These are phyloP conservation scores for Davidsoniella neocaledoniae DNA, from an alignment of 2,329 filamentous ascomycete genomes.

Conservation along the genomic window DNA sequence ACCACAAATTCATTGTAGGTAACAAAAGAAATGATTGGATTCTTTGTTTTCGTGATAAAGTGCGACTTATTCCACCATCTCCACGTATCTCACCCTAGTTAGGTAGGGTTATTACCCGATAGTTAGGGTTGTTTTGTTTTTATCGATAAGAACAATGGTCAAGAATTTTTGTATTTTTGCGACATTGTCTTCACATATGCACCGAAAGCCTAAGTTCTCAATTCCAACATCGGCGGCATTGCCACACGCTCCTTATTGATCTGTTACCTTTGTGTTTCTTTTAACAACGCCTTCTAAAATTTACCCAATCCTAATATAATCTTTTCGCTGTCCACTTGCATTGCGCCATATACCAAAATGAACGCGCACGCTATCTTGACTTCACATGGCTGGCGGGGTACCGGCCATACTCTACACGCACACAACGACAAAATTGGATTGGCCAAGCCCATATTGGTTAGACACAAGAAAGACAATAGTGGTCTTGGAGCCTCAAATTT, in stretches of 20 bases:
- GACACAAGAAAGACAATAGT: constrained; percentile 63
- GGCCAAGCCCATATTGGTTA: constrained; percentile 64
- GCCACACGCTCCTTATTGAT: too few species aligned
- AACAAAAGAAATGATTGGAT: too few species aligned
- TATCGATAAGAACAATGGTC: neutral
- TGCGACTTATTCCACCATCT: too few species aligned
- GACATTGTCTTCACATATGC: too few species aligned
- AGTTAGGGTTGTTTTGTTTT: too few species aligned
- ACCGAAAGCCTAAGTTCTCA: too few species aligned
- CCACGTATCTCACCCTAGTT: too few species aligned
- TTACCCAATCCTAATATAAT: neutral
- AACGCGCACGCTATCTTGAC: constrained; percentile 69
- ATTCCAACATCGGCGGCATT: too few species aligned
- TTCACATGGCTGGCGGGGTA: constrained; percentile 77
- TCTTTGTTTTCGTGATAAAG: too few species aligned
- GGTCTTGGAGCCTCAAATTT: constrained; percentile 65
- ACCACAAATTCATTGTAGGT: too few species aligned
- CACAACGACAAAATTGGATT: constrained; percentile 58
- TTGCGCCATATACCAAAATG: constrained; percentile 33
- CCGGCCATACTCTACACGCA: constrained; percentile 73
- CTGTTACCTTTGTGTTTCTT: neutral
- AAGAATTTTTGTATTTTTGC: neutral
- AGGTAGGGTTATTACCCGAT: too few species aligned
- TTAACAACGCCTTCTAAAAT: neutral
- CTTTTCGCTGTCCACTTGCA: too few species aligned